Base-by-base conservation (phyloP, 169 alveolate genomes). In the Pseudocohnilembus persalinus region DNA sequence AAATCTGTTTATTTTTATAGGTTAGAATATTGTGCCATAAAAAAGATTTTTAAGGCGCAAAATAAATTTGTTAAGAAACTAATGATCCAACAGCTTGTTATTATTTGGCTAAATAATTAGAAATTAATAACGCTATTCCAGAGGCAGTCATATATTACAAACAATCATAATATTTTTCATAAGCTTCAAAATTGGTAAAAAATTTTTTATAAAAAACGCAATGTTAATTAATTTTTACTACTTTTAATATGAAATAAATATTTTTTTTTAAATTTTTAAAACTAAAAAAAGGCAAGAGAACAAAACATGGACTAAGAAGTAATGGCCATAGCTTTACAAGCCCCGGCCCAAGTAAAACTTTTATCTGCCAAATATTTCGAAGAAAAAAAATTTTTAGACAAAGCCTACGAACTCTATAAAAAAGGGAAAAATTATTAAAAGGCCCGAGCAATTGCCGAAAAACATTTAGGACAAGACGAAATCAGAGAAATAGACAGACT, bases 321-420 rank as follows among this genome's bases (percentile, higher is more conserved):
- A 11, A 87, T 91, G 89, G 74, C 94, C 15, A 87, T 94, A 72
- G 89, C 96, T 73, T 83, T 92, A 11, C 79, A 89, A 75, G 95
- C 92, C 25, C 88, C 93, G 68, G 91, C 91, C 74, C 79, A 89
- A 74, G 88, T 95, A 16, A 92, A 90, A 92, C 90, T 93, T 77
- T 76, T 92, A 83, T 82, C 92, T 0, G 98, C 96, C n/a, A 92
- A 84, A 30, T 95, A 95, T 78, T 95, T 95, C 65, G 98, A 95
- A 85, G 89, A 88, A 73, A 95, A 92, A 84, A 90, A 91, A 32
- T 89, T 89, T 73, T 85, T 90, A 64, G 95, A 93, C 63, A 89
- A 94, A 86, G 98, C 98, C 0, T 96, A 93, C 65, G 89, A 90
- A 72, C 91, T 96, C 30, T 96, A 93, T 80, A 88, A 88, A 49